These are phyloP conservation scores for Tetramitus jugosus DNA, from an alignment of 208 protist species.

Conservation along the genomic window DNA sequence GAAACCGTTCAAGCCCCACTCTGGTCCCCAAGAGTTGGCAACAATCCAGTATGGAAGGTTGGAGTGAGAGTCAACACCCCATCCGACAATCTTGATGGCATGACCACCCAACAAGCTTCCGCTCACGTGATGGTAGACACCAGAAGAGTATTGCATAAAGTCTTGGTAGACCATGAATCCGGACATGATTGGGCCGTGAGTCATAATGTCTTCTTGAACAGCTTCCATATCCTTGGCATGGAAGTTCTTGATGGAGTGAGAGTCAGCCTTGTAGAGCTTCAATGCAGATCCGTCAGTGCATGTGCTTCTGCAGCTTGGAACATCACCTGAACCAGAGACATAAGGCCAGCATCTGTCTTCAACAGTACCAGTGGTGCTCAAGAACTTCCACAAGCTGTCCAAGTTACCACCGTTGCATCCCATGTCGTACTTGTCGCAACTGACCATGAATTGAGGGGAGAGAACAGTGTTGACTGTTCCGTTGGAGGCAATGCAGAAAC, in stretches of 20 bases:
- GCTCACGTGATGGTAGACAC: no score
- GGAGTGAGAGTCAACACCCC: no score
- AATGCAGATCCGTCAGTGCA: background rate
- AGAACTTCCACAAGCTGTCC: background rate
- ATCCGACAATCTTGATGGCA: no score
- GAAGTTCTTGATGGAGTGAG: background rate
- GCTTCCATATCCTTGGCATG: no score
- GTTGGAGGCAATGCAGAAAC: slow-evolving; percentile 67
- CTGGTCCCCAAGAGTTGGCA: no score
- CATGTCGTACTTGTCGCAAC: background rate
- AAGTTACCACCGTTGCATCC: slow-evolving; percentile 9
- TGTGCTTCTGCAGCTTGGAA: background rate
- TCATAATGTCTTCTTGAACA: slow-evolving; percentile 68
- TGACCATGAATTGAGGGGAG: no score
- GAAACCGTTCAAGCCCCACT: no score
- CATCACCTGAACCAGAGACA: background rate
- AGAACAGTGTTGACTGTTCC: slow-evolving; percentile 34
- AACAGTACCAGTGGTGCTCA: background rate
- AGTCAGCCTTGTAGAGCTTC: background rate
- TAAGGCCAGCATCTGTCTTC: background rate
- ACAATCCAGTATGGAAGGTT: no score
- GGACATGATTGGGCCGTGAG: no score
- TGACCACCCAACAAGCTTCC: no score
- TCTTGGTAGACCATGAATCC: no score
- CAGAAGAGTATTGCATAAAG: slow-evolving; percentile 69